Base-by-base conservation (phyloP, 2,329 filamentous ascomycete species). In the Peltaster fructicola region DNA sequence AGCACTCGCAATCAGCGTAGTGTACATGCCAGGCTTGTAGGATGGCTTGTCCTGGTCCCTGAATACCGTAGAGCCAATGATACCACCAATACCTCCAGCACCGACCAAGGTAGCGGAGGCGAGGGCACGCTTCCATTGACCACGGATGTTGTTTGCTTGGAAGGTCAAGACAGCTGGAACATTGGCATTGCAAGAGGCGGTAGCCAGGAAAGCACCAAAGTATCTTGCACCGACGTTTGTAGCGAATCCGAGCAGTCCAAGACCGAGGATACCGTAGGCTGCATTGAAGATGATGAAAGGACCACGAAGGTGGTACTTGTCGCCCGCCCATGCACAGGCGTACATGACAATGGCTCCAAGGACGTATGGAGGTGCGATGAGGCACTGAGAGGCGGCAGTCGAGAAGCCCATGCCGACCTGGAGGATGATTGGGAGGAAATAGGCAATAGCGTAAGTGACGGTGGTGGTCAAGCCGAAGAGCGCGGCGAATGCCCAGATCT, bases 101-200 rank as follows among this genome's bases (percentile, higher is more conserved):
- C 73, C 75, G 3, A 88, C 74, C 2, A 85, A 62, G 0, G 72
- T 74, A 3, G 79, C 76, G 30, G 69, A 77, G 46, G 69, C 73
- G 37, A 88, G 73, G 1, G 79, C 79, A 23, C 81, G 68, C 56
- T 85, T 90, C 78, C 79, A 90, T 53, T 88, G 79, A 0, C 79
- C 80, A 26, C 77, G 71, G 42, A 90, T 74, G 51, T 90, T 90
- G 53, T 85, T 88, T 20, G 78, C 77, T 54, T 85, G 79, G 54
- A 80, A 88, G 0, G 77, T 65, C 56, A 90, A 68, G 22, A 68
- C 59, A 2, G 69, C 61, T 0, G 81, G 80, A 4, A 85, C 60
- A 45, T 88, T 85, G 35, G 72, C 37, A 23, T 48, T 48, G 30
- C 32, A 37, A 16, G 36, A 38, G 3, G 41, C 41, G 4, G 44